Conservation (phyloP, 768 basidiomycete species). For the Leccinum incarnatum region DNA sequence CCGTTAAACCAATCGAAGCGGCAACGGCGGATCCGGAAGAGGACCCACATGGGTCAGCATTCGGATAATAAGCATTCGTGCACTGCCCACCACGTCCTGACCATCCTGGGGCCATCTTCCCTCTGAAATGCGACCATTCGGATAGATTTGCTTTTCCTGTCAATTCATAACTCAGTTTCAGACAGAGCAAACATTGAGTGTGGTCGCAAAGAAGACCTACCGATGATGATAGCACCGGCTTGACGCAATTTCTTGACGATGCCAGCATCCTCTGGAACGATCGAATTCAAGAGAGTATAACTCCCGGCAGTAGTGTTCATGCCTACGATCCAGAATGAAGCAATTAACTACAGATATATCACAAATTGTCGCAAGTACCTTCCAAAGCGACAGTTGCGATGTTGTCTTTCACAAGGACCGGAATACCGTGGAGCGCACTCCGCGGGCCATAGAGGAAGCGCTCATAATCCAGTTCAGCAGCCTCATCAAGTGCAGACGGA, state of each 20-base stretch:
- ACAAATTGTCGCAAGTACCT: slow-evolving; percentile 10
- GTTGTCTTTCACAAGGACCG: slow-evolving; percentile 37
- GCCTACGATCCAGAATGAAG: slow-evolving; percentile 16
- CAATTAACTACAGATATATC: too few species aligned
- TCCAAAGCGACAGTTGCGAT: slow-evolving; percentile 31
- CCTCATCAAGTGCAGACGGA: slow-evolving; percentile 36
- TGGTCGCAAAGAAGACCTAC: slow-evolving; percentile 7
- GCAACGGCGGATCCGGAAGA: slow-evolving; percentile 59
- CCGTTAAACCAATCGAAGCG: slow-evolving; percentile 48
- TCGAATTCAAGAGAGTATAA: slow-evolving; percentile 34
- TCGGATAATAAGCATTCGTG: slow-evolving; percentile 48
- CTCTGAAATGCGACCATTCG: slow-evolving; percentile 52
- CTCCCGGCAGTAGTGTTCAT: slow-evolving; percentile 44
- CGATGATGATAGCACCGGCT: slow-evolving; percentile 36
- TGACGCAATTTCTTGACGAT: slow-evolving; percentile 31
- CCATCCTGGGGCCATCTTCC: slow-evolving; percentile 48
- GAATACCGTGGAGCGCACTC: slow-evolving; percentile 38
- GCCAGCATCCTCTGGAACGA: slow-evolving; percentile 35
- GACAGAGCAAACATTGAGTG: not conserved
- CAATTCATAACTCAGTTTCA: not conserved
- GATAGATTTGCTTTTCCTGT: slow-evolving; percentile 56
- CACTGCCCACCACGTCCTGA: slow-evolving; percentile 53
- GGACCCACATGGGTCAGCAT: slow-evolving; percentile 54
- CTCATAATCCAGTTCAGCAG: slow-evolving; percentile 34
- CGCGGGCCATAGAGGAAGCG: slow-evolving; percentile 27